A percentile compares a stretch with the other conserved stretches of the same genome.
These are phyloP conservation scores for Cicer arietinum DNA, from an alignment of 306 rosid genomes.

Conservation along the genomic window DNA sequence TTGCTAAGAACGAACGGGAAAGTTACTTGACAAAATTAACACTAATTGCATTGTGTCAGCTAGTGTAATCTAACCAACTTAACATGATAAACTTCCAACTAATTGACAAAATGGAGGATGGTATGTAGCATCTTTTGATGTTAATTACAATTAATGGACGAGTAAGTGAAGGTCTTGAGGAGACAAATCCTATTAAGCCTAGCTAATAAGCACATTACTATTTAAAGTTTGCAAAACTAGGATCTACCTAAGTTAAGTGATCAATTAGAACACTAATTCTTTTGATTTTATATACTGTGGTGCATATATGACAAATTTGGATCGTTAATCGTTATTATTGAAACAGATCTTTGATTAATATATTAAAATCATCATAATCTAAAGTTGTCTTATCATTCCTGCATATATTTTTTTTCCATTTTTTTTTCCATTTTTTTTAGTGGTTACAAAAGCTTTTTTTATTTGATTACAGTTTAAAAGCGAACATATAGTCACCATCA, in stretches of 20 bases:
- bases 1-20: slow-evolving; percentile 38
- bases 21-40: slow-evolving; percentile 39
- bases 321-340: neutral
- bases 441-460: too few relatives aligned
- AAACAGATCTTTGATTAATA: neutral
- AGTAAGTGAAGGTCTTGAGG: neutral
- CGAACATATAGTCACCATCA: too few relatives aligned
- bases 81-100: slow-evolving; percentile 6
- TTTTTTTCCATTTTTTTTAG: too few relatives aligned
- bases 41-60: slow-evolving; percentile 17
- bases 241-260: slow-evolving; percentile 37
- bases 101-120: slow-evolving; percentile 33
- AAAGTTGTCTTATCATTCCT: neutral
- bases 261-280: slow-evolving; percentile 38
- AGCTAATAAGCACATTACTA: slow-evolving; percentile 1
- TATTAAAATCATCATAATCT: neutral
- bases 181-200: slow-evolving; percentile 43
- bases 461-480: too few relatives aligned
- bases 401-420: too few relatives aligned
- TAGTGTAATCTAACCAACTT: slow-evolving; percentile 27
- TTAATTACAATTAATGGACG: slow-evolving; percentile 34
- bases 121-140: slow-evolving; percentile 13
- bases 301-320: neutral
- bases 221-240: neutral
- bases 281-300: neutral